Evolutionary conservation across 805 yeast genomes (phyloP), one percentile per base, ranked within the genome.

Genomic region (Isabelozyma heimii): DNA sequence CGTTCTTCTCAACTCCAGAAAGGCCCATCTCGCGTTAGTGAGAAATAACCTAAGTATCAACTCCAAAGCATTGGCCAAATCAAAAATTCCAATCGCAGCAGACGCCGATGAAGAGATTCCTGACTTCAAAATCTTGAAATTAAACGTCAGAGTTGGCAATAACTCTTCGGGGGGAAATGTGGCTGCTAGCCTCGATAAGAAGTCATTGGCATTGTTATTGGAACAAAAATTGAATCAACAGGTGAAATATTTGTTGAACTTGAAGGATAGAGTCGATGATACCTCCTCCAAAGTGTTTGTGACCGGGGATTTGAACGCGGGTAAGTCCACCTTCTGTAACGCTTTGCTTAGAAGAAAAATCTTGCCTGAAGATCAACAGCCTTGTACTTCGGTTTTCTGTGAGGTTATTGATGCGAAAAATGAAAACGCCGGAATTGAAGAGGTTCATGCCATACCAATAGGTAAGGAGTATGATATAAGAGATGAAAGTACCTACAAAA

Each of bases 301-400:
- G 37, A 95, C 99, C 2, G 99, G 99, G 45, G 99, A 94, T 65
- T 78, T 94, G 55, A 94, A 94, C 63, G 87, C 99, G 0, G 99
- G 99, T 3, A 94, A 94, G 62, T 90, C 97, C 1, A 88, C 97
- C 1, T 90, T 94, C 59, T 94, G 99, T 67, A 94, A 94, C 62
- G 92, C 97, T 1, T 72, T 94, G 39, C 70, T 94, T 50, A 76
- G 91, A 55, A 78, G 94, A 45, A 80, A 82, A 44, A 68, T 94
- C 2, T 69, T 94, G 43, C 99, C 99, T 0, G 96, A 88, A 60
- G 99, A 94, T 67, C 99, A 94, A 61, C 96, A 94, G 63, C 99
- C 99, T 2, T 91, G 97, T 60, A 94, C 99, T 0, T 85, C 89
- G 52, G 97, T 94, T 0, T 95, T 95, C 60, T 91, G 97, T 64